Conservation (phyloP, 108 stramenopile species). For the Nitzschia palea region DNA sequence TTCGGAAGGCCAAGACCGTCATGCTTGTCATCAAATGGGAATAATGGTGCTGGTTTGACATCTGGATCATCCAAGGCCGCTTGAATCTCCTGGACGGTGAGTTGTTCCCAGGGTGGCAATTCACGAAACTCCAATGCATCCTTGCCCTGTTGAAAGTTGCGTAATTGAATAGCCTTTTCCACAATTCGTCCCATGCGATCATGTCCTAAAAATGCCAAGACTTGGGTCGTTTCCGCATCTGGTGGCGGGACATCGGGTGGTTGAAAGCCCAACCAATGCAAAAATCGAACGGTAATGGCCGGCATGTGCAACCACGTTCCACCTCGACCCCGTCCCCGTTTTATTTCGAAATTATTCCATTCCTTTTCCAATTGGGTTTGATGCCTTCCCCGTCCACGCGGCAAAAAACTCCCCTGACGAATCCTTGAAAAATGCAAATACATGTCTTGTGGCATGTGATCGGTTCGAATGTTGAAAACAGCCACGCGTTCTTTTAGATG, state of each 20-base stretch:
- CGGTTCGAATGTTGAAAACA: constrained; percentile 80
- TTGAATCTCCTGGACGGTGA: constrained; percentile 52
- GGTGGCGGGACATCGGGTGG: constrained; percentile 57
- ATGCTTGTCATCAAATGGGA: constrained; percentile 18
- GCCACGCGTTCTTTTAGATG: constrained; percentile 59
- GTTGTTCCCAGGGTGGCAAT: constrained; percentile 50
- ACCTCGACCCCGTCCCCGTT: constrained; percentile 13
- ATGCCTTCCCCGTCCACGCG: constrained; percentile 7
- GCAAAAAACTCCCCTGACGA: constrained; percentile 71
- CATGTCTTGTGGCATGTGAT: constrained; percentile 60
- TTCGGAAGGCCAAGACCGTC: constrained; percentile 34
- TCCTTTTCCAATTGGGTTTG: constrained; percentile 34
- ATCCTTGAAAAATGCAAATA: constrained; percentile 70
- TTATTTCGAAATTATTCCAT: constrained; percentile 38
- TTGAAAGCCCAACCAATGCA: constrained; percentile 85
- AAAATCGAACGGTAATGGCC: constrained; percentile 56
- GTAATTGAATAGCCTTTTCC: constrained; percentile 62
- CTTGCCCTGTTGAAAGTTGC: constrained; percentile 4
- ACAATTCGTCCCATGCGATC: constrained; percentile 82
- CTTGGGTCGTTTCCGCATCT: constrained; percentile 69
- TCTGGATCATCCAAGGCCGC: constrained; percentile 52
- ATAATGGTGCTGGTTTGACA: constrained; percentile 52
- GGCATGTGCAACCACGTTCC: constrained; percentile 59
- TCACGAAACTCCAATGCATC: constrained; percentile 36
- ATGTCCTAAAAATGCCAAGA: constrained; percentile 77